A percentile compares a stretch with the other conserved stretches of the same genome.
Evolutionary conservation across 495 filamentous ascomycete genomes (phyloP).

Genomic region (Penicillium manginii): DNA sequence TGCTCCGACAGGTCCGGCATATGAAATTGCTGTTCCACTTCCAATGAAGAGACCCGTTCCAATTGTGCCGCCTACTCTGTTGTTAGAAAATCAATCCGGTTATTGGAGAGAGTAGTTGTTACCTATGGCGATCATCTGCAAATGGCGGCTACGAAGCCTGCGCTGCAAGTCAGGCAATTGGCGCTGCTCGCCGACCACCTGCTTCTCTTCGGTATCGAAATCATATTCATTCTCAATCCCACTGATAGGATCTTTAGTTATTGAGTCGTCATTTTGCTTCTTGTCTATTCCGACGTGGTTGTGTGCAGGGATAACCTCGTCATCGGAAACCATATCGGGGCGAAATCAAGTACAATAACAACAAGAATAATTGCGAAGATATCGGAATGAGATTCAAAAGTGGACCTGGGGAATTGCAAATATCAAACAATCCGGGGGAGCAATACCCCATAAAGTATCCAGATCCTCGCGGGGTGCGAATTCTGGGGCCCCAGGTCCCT

Average conservation of each 20-base stretch:
- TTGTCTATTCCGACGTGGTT: conserved; percentile 1
- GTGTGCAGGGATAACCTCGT: conserved; percentile 9
- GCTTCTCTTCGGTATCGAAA: conserved; percentile 20
- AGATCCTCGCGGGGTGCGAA: not conserved
- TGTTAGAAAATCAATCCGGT: not conserved
- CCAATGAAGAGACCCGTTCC: conserved; percentile 73
- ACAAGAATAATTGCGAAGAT: not conserved
- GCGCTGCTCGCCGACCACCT: conserved; percentile 13
- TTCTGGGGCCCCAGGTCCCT: conserved; percentile 6
- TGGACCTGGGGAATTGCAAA: not conserved
- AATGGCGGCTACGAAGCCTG: conserved; percentile 49
- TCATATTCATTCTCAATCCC: conserved; percentile 8
- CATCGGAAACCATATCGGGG: conserved; percentile 11
- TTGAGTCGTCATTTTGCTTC: conserved; percentile 4
- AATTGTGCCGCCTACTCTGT: conserved; percentile 62
- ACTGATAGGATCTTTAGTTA: not conserved
- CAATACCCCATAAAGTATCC: conserved; percentile 1
- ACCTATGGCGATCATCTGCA: conserved; percentile 58
- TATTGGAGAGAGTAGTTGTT: not conserved
- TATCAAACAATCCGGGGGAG: not conserved
- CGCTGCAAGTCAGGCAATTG: conserved; percentile 39
- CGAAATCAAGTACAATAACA: not conserved
- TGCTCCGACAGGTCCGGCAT: conserved; percentile 62
- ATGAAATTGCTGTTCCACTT: conserved; percentile 63
- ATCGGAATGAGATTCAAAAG: not conserved